These are phyloP conservation scores for Nicotiana benthamiana DNA, from an alignment of 257 asterid species.

Conservation along the genomic window DNA sequence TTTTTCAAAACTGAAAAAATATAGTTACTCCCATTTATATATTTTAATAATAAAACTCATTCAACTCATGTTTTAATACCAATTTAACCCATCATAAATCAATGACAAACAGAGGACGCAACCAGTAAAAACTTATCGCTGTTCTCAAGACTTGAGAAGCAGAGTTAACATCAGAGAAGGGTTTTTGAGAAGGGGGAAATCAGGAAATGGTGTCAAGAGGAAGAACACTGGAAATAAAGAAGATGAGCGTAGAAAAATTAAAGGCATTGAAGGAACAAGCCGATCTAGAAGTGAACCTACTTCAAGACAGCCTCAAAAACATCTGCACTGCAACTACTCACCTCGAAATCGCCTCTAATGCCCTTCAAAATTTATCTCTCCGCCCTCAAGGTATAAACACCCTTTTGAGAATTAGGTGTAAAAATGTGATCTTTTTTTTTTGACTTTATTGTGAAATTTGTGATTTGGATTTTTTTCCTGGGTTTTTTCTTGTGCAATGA, in stretches of 20 bases:
- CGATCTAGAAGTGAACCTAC: constrained; percentile 70
- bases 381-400: constrained; percentile 55
- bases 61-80: too few species aligned
- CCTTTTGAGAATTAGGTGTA: background rate
- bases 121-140: too few species aligned
- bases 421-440: background rate
- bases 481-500: constrained; percentile 29
- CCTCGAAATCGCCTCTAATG: constrained; percentile 72
- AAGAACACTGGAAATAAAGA: constrained; percentile 48
- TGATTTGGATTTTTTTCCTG: background rate
- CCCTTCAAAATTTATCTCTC: constrained; percentile 73
- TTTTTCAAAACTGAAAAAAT: too few species aligned
- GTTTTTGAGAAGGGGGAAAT: background rate
- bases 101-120: too few species aligned
- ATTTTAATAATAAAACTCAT: too few species aligned
- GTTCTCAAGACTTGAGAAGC: too few species aligned
- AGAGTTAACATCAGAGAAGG: background rate
- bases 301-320: constrained; percentile 79
- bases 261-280: constrained; percentile 74
- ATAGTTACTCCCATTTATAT: too few species aligned
- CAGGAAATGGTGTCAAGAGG: constrained; percentile 25
- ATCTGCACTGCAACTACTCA: constrained; percentile 80
- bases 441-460: background rate
- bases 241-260: constrained; percentile 68
- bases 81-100: too few species aligned